Evolutionary conservation across 345 rosid species (phyloP), one percentile per base, ranked within the genome.

Genomic region (Microcos paniculata): DNA sequence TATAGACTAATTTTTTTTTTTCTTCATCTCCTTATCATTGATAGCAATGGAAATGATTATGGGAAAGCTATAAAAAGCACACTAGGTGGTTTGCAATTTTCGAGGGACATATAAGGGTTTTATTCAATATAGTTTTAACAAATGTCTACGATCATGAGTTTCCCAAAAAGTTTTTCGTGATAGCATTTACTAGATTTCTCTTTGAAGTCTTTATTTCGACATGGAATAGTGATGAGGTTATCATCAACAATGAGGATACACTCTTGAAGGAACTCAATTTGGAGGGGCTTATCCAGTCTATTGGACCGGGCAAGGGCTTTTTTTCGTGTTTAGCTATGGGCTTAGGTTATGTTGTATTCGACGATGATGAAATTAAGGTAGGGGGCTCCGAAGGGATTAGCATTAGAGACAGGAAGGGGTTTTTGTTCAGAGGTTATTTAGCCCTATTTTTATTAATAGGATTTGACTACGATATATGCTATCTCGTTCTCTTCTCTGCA

Each of bases 61-160:
- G 1, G n/a, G n/a, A n/a, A n/a, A n/a, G n/a, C n/a, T n/a, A n/a
- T n/a, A n/a, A n/a, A n/a, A n/a, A n/a, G n/a, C n/a, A n/a, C 10
- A 30, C 26, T 12, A 4, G 38, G 38, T 61, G 11, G 38, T 61
- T 3, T 61, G 14, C 38, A 6, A 30, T 11, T 38, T 7, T 1
- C 15, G 65, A 38, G 65, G 8, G 65, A 61, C 8, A 61, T 61
- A 24, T 14, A 9, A 61, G 38, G 38, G 51, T 66, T 2, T 66
- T 66, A 35, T 66, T 66, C 19, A 38, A 66, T 66, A 66, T 66
- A 2, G 71, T 42, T 4, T 66, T 66, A 66, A 66, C 38, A 49
- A 49, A 66, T 5, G 6, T 61, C 65, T n/a, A 8, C 71, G 51
- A 66, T 66, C 71, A 14, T 66, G 71, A 66, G 71, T 66, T 66